These are phyloP conservation scores for Lathyrus aphaca DNA, from an alignment of 306 rosid genomes.

Conservation along the genomic window DNA sequence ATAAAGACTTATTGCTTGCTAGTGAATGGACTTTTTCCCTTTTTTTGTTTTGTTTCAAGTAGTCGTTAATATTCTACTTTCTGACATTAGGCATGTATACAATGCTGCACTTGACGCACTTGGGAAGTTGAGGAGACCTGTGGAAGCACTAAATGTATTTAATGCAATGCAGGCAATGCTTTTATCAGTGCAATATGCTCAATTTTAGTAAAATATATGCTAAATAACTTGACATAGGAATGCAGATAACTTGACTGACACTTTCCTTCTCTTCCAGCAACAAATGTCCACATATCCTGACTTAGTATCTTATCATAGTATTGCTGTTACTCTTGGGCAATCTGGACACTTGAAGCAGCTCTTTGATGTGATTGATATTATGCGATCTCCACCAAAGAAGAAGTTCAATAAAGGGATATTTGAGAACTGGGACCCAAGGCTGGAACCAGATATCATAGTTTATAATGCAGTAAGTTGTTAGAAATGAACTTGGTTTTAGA, in stretches of 20 bases:
- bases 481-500: slow-evolving; percentile 24
- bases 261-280: slow-evolving; percentile 68
- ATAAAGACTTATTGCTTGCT: slow-evolving; percentile 27
- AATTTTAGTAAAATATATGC: slow-evolving; percentile 27
- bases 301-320: slow-evolving; percentile 85
- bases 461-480: slow-evolving; percentile 77
- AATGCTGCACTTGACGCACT: slow-evolving; percentile 90
- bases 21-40: slow-evolving; percentile 17
- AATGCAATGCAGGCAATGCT: slow-evolving; percentile 77
- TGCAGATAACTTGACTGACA: slow-evolving; percentile 36
- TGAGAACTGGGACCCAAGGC: slow-evolving; percentile 87
- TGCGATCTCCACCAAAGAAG: slow-evolving; percentile 85
- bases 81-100: slow-evolving; percentile 65
- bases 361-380: slow-evolving; percentile 83
- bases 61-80: slow-evolving; percentile 21
- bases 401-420: slow-evolving; percentile 71
- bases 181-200: slow-evolving; percentile 26
- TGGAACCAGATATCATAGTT: slow-evolving; percentile 82
- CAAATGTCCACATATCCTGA: slow-evolving; percentile 90
- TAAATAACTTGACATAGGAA: slow-evolving; percentile 33
- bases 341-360: slow-evolving; percentile 91
- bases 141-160: slow-evolving; percentile 84
- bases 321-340: slow-evolving; percentile 94
- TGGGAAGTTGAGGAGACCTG: slow-evolving; percentile 90
- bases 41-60: background rate